phyloP scores from a whole-genome alignment of 345 rosid genomes.

The Salix dunnii region DNA sequence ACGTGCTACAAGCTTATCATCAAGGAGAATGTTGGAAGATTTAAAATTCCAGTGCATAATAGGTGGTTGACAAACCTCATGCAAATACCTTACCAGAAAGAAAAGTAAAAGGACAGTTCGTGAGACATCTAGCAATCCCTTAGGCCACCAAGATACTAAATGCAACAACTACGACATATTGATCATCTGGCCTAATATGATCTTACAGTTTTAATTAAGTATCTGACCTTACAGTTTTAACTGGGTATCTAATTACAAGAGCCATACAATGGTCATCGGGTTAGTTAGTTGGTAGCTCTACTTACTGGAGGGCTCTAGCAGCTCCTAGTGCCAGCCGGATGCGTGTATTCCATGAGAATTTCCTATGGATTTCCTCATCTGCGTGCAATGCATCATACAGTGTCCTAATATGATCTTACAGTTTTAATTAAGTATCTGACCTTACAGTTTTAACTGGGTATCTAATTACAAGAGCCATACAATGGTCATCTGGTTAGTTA shows the following conservation, averaged over 20 bases:
- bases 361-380: constrained; percentile 53
- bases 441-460: background rate
- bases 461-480: background rate
- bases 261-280: background rate
- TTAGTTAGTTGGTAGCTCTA: constrained; percentile 10
- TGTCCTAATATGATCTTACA: background rate
- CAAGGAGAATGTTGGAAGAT: constrained; percentile 77
- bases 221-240: background rate
- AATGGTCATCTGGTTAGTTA: background rate
- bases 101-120: background rate
- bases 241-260: background rate
- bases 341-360: constrained; percentile 74
- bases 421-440: background rate
- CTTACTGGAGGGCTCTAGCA: constrained; percentile 91
- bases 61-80: constrained; percentile 80
- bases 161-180: background rate
- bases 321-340: constrained; percentile 73
- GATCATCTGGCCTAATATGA: background rate
- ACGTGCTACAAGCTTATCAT: constrained; percentile 53
- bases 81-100: constrained; percentile 60
- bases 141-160: constrained; percentile 4
- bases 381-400: constrained; percentile 75
- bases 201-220: background rate
- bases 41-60: constrained; percentile 68
- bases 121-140: background rate